phyloP scores from a whole-genome alignment of 192 early-diverging fungal genomes.

The Coemansia sp. region DNA sequence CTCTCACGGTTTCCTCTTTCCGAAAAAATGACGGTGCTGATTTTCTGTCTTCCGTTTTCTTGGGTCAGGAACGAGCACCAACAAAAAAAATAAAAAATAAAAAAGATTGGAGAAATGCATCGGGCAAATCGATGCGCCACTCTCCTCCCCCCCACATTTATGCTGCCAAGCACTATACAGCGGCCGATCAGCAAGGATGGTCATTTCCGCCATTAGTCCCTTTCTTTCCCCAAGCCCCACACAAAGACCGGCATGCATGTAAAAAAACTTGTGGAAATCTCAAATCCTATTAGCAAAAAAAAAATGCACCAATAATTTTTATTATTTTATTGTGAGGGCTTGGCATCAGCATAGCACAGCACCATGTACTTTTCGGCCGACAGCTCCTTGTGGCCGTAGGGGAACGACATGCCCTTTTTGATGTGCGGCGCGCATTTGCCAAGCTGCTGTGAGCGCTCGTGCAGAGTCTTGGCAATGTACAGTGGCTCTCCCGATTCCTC shows the following conservation, averaged over 20 bases:
- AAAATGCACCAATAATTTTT: background rate
- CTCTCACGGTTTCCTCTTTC: background rate
- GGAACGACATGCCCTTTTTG: conserved; percentile 54
- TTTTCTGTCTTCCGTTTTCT: background rate
- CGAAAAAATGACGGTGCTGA: background rate
- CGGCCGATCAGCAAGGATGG: background rate
- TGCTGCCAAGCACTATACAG: too few relatives aligned
- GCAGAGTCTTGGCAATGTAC: conserved; percentile 53
- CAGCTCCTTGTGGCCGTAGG: conserved; percentile 54
- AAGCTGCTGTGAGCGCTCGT: conserved; percentile 56
- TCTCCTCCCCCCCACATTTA: too few relatives aligned
- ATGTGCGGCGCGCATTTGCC: conserved; percentile 59
- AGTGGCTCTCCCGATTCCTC: conserved; percentile 54
- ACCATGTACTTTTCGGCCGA: conserved; percentile 49
- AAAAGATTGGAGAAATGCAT: background rate
- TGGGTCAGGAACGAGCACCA: background rate
- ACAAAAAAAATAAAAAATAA: too few relatives aligned
- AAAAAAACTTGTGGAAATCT: background rate
- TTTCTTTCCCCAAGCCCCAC: background rate
- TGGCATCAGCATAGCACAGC: conserved; percentile 36
- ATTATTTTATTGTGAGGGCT: background rate
- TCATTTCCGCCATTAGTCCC: background rate
- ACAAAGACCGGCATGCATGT: background rate
- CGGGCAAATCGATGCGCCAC: too few relatives aligned
- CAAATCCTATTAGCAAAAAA: background rate